Base-by-base conservation (phyloP, 2,329 filamentous ascomycete genomes). In the Incumbomyces delicatus region DNA sequence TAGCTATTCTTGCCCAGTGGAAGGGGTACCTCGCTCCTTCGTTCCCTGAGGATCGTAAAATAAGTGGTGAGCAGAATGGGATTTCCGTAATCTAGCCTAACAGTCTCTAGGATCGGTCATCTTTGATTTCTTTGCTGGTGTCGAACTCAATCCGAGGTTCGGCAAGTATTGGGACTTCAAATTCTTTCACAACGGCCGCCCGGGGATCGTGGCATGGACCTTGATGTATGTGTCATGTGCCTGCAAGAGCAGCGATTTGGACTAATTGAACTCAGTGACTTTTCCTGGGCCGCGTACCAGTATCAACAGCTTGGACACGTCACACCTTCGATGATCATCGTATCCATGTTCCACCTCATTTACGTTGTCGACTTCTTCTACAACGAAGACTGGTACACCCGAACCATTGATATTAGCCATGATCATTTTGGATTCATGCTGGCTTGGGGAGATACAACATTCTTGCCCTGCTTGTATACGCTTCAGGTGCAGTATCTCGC, bases 331-430 rank as follows among this genome's bases (percentile, higher is more conserved):
- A 61, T 74, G 12, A 53, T 74, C 1, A 60, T 73, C 7, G 63
- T 70, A 7, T 66, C 65, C 6, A 58, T 69, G 51, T 59, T 74
- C 1, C 71, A 74, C 48, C 55, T 58, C 1, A 53, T 71, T 6
- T 73, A 74, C 42, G 65, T 72, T 6, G 51, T 72, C 0, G 70
- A 74, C 39, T 73, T 74, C 47, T 74, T 74, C 41, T 57, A 67
- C 40, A 72, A 73, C 6, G 71, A 73, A 51, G 63, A 66, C 11
- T 74, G 71, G 70, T 58, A 48, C 38, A 40, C 44, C 34, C 59
- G 63, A 20, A 69, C 66, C 13, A 66, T 69, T 17, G 65, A 69
- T 42, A 69, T 70, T 36, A 60, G 60, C 40, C 65, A 69, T 46
- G 65, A 70, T 43, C 66, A 69, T 50, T 67, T 68, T 42, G 65